Evolutionary conservation across 2,329 filamentous ascomycete species (phyloP).

Genomic region (Colletotrichum cuscutae): DNA sequence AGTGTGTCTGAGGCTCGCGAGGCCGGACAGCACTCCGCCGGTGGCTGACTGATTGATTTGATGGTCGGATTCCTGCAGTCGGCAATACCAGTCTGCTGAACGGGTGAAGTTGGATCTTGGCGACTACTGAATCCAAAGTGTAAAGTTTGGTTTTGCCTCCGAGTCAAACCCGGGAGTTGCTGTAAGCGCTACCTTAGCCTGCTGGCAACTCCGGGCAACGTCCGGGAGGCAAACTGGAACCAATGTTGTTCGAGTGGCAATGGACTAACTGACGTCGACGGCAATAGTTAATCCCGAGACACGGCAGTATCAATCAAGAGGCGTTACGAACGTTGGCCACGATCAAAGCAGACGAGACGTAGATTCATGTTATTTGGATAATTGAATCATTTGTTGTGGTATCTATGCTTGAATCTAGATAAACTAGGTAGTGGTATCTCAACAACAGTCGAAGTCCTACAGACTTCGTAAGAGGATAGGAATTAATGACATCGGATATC

Average conservation of each 20-base stretch:
- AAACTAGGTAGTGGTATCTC: conserved; percentile 31
- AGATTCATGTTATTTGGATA: background rate
- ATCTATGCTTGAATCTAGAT: conserved; percentile 30
- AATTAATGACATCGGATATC: conserved; percentile 15
- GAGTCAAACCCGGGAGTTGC: background rate
- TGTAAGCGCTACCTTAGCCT: background rate
- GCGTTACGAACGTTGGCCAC: background rate
- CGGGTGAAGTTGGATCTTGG: background rate
- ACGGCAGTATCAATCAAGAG: too few species aligned
- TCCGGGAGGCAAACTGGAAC: background rate
- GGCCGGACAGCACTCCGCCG: background rate
- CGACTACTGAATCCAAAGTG: background rate
- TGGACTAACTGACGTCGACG: background rate
- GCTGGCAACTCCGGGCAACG: background rate
- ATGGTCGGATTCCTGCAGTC: background rate
- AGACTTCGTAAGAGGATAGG: conserved; percentile 10
- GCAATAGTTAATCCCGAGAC: background rate
- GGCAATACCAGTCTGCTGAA: background rate
- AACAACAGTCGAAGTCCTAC: conserved; percentile 5
- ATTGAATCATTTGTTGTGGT: conserved; percentile 28
- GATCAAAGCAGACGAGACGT: background rate
- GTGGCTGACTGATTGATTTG: background rate
- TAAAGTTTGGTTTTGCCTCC: background rate
- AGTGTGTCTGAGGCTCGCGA: background rate
- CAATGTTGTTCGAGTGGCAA: background rate